A percentile compares a stretch with the other conserved stretches of the same genome.
These are phyloP conservation scores for Talaromyces sp. DNA, from an alignment of 2,329 filamentous ascomycete species.

Conservation along the genomic window DNA sequence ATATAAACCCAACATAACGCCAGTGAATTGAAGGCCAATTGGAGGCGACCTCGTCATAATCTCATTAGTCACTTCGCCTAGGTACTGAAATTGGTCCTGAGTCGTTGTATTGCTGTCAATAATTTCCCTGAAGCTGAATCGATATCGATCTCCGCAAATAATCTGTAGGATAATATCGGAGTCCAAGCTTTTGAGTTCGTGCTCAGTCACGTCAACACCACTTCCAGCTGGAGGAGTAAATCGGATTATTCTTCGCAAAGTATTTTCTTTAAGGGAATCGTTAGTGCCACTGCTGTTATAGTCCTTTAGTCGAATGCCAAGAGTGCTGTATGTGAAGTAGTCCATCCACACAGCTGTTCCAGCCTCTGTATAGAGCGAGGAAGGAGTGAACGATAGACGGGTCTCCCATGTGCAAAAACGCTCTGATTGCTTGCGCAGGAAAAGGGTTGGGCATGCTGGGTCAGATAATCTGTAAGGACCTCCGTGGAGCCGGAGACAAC, in stretches of 20 bases:
- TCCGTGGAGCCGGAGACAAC: not conserved
- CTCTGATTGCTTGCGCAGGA: not conserved
- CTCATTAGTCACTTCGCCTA: constrained; percentile 30
- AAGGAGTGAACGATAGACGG: constrained; percentile 47
- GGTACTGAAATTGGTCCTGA: constrained; percentile 23
- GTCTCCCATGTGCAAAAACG: not conserved
- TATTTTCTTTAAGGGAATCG: not conserved
- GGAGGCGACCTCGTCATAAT: constrained; percentile 37
- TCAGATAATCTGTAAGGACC: not conserved
- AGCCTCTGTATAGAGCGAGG: constrained; percentile 47
- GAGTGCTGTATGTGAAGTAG: constrained; percentile 45
- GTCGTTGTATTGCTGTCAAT: not conserved
- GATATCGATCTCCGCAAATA: constrained; percentile 30
- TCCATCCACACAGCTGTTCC: constrained; percentile 56
- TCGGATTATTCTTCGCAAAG: not conserved
- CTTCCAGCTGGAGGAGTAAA: not conserved
- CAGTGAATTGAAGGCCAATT: constrained; percentile 44
- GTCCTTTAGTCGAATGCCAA: constrained; percentile 37
- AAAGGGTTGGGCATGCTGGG: not conserved
- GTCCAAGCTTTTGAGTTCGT: not conserved
- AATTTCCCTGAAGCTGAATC: constrained; percentile 25
- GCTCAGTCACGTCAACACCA: not conserved
- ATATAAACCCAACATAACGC: constrained; percentile 49
- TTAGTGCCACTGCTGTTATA: not conserved
- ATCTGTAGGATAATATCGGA: not conserved